These are phyloP conservation scores for Lactifluus volemus DNA, from an alignment of 768 basidiomycete genomes.

Conservation along the genomic window DNA sequence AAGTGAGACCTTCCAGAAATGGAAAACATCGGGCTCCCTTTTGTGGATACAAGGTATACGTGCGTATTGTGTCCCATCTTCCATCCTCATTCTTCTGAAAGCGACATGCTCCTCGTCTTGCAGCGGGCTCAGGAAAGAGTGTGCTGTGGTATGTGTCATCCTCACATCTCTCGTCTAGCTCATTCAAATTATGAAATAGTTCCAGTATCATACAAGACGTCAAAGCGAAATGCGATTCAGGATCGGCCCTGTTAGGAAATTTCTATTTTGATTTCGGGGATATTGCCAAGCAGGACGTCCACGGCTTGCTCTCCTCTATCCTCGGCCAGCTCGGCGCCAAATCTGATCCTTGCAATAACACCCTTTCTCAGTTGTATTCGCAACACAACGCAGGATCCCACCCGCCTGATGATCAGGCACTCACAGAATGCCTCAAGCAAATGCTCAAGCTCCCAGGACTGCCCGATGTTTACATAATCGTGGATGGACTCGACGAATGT, in stretches of 20 bases:
- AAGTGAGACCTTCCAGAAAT: not conserved
- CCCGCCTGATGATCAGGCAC: not conserved
- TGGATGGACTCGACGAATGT: conserved; percentile 10
- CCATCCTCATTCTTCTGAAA: not conserved
- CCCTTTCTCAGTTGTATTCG: too few relatives aligned
- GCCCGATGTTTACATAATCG: not conserved
- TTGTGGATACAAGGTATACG: not conserved
- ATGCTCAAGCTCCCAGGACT: not conserved
- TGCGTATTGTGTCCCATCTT: too few relatives aligned
- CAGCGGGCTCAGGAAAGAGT: not conserved
- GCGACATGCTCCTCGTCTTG: not conserved
- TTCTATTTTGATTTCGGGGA: too few relatives aligned
- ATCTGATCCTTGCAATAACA: not conserved
- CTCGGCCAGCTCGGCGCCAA: not conserved
- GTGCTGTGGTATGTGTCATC: not conserved
- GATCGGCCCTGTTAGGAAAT: not conserved
- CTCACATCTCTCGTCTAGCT: too few relatives aligned
- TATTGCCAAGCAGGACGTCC: too few relatives aligned
- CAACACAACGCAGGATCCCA: too few relatives aligned
- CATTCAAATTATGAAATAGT: not conserved
- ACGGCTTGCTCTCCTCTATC: not conserved
- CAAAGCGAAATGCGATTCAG: not conserved
- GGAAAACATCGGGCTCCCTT: not conserved
- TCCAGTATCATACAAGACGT: not conserved
- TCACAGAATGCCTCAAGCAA: not conserved